A percentile compares a stretch with the other conserved stretches of the same genome.
phyloP scores from a whole-genome alignment of 257 asterid genomes.

The Perilla frutescens region DNA sequence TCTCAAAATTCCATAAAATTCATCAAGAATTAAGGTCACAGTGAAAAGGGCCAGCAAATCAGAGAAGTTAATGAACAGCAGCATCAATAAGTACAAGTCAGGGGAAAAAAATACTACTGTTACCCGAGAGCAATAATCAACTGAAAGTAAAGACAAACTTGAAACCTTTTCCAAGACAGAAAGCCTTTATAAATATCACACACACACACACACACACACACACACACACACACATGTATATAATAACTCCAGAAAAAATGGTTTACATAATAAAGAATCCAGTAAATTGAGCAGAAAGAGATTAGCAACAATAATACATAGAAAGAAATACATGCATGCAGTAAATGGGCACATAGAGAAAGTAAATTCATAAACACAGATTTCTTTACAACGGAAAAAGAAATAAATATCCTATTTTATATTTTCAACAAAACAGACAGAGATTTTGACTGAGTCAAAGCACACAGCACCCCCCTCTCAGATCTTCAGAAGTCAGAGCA shows the following conservation, averaged over 20 bases:
- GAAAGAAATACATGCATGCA: constrained; percentile 37
- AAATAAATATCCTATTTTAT: constrained; percentile 30
- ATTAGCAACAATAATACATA: constrained; percentile 33
- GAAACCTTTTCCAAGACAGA: constrained; percentile 39
- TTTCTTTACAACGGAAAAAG: constrained; percentile 17
- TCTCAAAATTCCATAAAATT: constrained; percentile 22
- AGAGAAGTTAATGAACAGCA: constrained; percentile 42
- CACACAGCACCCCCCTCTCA: constrained; percentile 46
- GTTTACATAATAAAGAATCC: constrained; percentile 38
- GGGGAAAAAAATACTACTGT: constrained; percentile 20
- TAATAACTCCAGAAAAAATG: constrained; percentile 20
- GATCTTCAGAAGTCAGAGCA: constrained; percentile 60
- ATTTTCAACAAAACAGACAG: constrained; percentile 25
- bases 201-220: background rate
- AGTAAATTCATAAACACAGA: constrained; percentile 30
- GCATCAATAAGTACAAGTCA: constrained; percentile 41
- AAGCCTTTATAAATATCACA: constrained; percentile 28
- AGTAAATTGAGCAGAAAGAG: constrained; percentile 38
- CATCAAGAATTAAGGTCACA: constrained; percentile 33
- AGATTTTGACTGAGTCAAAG: constrained; percentile 66
- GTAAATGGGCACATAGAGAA: constrained; percentile 30
- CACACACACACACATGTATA: background rate
- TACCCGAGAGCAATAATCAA: constrained; percentile 34
- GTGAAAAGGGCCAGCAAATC: constrained; percentile 33
- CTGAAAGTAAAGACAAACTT: constrained; percentile 50